phyloP scores from a whole-genome alignment of 257 asterid species.

The Solanum okadae region DNA sequence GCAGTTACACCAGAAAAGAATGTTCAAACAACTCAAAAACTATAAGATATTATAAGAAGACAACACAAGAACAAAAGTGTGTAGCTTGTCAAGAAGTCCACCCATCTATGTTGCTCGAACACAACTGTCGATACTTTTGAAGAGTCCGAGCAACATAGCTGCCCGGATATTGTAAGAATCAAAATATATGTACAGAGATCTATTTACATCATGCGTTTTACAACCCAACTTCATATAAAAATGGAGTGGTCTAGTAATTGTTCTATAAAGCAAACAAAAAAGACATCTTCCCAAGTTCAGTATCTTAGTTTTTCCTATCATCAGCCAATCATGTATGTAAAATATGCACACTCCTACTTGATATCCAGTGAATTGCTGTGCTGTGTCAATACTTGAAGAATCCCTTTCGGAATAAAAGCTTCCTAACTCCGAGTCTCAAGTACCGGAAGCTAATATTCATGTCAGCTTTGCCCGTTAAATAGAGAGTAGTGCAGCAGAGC shows the following conservation, averaged over 20 bases:
- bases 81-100: not conserved
- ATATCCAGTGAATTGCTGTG: not conserved
- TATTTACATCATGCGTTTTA: conserved; percentile 1
- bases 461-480: conserved; percentile 10
- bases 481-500: conserved; percentile 35
- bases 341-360: not conserved
- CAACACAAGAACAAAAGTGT: not conserved
- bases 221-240: not conserved
- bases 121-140: not conserved
- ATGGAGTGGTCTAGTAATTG: not conserved
- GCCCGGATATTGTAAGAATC: not conserved
- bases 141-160: not conserved
- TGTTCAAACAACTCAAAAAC: not conserved
- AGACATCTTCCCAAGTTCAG: not conserved
- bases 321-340: not conserved
- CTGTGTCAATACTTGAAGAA: not conserved
- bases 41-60: not conserved
- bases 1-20: not conserved
- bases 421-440: not conserved
- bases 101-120: not conserved
- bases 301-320: conserved; percentile 1
- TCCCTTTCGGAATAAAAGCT: not conserved
- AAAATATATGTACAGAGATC: not conserved
- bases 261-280: not conserved
- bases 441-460: not conserved